Conservation (phyloP, 306 rosid species). For the Vigna radiata region DNA sequence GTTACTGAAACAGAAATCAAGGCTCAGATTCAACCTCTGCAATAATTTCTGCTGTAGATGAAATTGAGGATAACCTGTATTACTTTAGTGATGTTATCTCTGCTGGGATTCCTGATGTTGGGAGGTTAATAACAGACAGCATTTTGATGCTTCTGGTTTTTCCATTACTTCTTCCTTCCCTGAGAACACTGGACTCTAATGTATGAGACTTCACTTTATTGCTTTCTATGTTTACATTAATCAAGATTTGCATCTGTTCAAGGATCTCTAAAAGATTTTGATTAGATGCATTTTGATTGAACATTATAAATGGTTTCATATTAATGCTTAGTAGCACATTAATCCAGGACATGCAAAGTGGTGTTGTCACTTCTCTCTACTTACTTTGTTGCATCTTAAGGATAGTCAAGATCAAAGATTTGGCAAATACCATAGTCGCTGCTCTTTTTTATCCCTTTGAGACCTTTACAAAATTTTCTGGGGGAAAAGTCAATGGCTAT, state of each 20-base stretch:
- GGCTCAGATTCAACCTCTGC: constrained; percentile 62
- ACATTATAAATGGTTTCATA: constrained; percentile 34
- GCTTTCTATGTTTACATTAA: constrained; percentile 39
- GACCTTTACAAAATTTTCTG: constrained; percentile 54
- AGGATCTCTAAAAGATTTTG: constrained; percentile 26
- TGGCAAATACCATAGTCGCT: constrained; percentile 84
- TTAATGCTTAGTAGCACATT: constrained; percentile 58
- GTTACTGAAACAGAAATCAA: constrained; percentile 68
- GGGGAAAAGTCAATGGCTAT: constrained; percentile 62
- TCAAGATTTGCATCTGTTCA: constrained; percentile 26
- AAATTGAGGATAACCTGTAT: constrained; percentile 92
- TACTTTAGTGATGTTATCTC: constrained; percentile 90
- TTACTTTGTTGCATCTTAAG: constrained; percentile 88
- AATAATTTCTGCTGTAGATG: constrained; percentile 77
- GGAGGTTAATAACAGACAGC: constrained; percentile 80
- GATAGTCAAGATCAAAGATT: constrained; percentile 92
- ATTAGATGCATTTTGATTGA: constrained; percentile 29
- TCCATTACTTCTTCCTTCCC: constrained; percentile 88
- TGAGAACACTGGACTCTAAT: constrained; percentile 55
- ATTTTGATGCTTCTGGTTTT: constrained; percentile 80
- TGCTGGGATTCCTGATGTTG: constrained; percentile 97
- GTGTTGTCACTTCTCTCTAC: constrained; percentile 81
- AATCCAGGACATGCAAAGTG: constrained; percentile 77
- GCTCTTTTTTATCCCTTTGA: constrained; percentile 77
- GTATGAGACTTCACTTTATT: constrained; percentile 59